A percentile compares a stretch with the other conserved stretches of the same genome.
Conservation (phyloP, 306 rosid species). For the Vigna hirtella region DNA sequence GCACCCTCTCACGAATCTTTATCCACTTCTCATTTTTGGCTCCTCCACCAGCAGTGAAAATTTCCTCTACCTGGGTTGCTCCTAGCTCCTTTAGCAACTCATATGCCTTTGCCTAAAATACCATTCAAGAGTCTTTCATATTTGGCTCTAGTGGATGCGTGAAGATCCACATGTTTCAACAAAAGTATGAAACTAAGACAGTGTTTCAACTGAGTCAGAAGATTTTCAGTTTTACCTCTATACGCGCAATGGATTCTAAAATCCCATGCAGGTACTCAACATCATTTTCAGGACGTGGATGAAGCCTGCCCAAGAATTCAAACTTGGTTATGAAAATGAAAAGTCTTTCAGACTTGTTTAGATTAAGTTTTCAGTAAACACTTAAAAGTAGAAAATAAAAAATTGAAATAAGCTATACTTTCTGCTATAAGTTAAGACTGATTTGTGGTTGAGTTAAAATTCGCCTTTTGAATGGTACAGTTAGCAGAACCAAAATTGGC, state of each 20-base stretch:
- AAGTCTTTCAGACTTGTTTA: not conserved
- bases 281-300: constrained; percentile 85
- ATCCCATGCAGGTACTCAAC: constrained; percentile 82
- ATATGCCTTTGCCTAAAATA: constrained; percentile 78
- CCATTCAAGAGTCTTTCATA: constrained; percentile 33
- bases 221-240: constrained; percentile 65
- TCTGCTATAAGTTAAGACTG: no score
- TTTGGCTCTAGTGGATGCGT: constrained; percentile 25
- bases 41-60: constrained; percentile 90
- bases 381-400: not conserved
- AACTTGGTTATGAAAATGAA: not conserved
- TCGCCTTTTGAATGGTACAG: not conserved
- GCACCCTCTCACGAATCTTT: constrained; percentile 81
- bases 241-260: constrained; percentile 91
- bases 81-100: constrained; percentile 75
- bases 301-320: constrained; percentile 58
- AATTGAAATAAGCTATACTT: no score
- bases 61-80: constrained; percentile 72
- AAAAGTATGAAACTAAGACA: constrained; percentile 24
- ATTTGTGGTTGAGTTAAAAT: not conserved
- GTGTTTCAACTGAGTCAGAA: constrained; percentile 9
- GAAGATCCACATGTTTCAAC: not conserved
- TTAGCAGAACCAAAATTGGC: constrained; percentile 36
- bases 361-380: not conserved
- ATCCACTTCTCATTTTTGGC: constrained; percentile 83